Evolutionary conservation across 2,329 filamentous ascomycete genomes (phyloP).

Genomic region (Amylocarpus encephaloides): DNA sequence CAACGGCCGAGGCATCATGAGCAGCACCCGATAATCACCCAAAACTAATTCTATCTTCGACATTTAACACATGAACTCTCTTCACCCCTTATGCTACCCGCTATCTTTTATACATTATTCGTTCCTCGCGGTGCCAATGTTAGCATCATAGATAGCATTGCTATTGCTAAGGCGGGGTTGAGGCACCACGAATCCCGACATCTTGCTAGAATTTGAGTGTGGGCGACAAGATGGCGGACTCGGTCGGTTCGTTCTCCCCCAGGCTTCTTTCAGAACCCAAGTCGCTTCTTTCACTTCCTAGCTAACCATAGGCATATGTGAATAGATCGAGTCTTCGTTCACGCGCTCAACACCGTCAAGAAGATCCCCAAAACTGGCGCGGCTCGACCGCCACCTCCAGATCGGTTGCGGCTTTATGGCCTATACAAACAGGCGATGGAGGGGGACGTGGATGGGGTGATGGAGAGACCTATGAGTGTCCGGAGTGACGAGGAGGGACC

Average conservation of each 20-base stretch:
- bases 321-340: conserved; percentile 92
- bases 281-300: neutral
- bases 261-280: neutral
- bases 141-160: neutral
- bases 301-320: neutral
- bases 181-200: neutral
- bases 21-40: conserved; percentile 7
- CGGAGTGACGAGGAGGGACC: conserved; percentile 53
- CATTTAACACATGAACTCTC: conserved; percentile 1
- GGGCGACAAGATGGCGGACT: conserved; percentile 42
- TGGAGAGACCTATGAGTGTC: conserved; percentile 66
- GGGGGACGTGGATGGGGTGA: conserved; percentile 89
- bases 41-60: conserved; percentile 1
- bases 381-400: conserved; percentile 75
- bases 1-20: conserved; percentile 7
- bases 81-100: neutral
- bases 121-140: conserved; percentile 3
- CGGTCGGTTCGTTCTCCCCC: conserved; percentile 38
- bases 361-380: conserved; percentile 93
- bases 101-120: neutral
- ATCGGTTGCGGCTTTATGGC: conserved; percentile 89
- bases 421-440: conserved; percentile 99
- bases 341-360: conserved; percentile 97
- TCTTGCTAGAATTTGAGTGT: neutral
- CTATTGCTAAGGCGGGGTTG: neutral